phyloP scores from a whole-genome alignment of 257 asterid genomes.

The Solanum rostratum region DNA sequence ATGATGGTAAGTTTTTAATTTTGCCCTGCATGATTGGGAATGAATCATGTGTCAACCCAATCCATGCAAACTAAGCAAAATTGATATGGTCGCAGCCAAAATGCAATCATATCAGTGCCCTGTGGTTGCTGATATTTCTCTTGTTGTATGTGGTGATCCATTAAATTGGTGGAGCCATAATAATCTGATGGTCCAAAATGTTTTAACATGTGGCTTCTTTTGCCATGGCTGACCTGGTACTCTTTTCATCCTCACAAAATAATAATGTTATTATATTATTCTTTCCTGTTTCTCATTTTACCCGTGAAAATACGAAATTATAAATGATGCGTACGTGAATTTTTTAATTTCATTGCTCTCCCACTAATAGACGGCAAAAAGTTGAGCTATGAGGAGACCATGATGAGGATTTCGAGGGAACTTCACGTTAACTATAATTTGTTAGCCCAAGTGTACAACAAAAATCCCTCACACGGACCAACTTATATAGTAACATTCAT shows the following conservation, averaged over 20 bases:
- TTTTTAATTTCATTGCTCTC: neutral
- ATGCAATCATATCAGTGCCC: neutral
- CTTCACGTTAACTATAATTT: neutral
- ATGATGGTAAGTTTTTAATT: neutral
- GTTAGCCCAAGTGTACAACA: neutral
- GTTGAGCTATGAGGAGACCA: neutral
- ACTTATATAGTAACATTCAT: neutral
- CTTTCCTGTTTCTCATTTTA: neutral
- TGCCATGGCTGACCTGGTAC: neutral
- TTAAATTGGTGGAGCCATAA: slow-evolving; percentile 7
- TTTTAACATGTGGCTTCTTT: slow-evolving; percentile 8
- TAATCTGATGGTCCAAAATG: neutral
- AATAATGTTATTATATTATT: neutral
- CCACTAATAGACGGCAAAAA: neutral
- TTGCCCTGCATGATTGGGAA: slow-evolving; percentile 3
- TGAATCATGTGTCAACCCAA: neutral
- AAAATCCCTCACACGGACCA: neutral
- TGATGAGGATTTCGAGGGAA: neutral
- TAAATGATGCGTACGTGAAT: neutral
- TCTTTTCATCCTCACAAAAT: neutral
- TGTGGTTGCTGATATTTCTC: neutral
- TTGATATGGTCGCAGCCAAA: neutral
- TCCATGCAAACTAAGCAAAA: slow-evolving; percentile 1
- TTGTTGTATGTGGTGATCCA: neutral
- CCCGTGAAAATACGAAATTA: neutral